Conservation (phyloP, 2,329 filamentous ascomycete species). For the Beauveria sp. region DNA sequence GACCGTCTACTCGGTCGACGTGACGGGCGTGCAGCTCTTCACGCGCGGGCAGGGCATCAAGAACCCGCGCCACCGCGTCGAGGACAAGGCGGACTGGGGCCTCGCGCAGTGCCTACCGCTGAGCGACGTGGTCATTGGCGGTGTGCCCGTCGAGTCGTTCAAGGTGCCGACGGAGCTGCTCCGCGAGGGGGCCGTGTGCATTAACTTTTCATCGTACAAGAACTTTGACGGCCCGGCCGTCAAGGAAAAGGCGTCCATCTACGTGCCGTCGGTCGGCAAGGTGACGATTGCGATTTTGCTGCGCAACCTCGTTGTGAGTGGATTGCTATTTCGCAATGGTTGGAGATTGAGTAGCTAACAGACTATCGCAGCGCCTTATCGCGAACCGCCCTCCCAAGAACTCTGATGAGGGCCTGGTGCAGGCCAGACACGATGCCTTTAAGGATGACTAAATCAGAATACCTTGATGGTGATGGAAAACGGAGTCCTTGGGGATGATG, state of each 20-base stretch:
- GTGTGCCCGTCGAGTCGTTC: conserved; percentile 80
- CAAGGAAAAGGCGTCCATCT: conserved; percentile 94
- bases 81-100: conserved; percentile 71
- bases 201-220: conserved; percentile 94
- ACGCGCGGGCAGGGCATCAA: conserved; percentile 82
- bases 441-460: conserved; percentile 25
- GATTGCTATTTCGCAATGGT: neutral
- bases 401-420: conserved; percentile 25
- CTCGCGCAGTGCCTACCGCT: conserved; percentile 75
- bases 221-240: conserved; percentile 82
- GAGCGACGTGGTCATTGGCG: conserved; percentile 91
- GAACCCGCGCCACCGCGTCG: conserved; percentile 77
- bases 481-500: conserved; percentile 31
- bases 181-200: conserved; percentile 89
- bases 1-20: conserved; percentile 88
- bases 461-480: too few relatives aligned
- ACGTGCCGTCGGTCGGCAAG: conserved; percentile 94
- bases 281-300: conserved; percentile 90
- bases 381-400: conserved; percentile 39
- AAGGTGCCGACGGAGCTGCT: conserved; percentile 82
- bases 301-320: conserved; percentile 75
- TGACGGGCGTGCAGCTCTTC: conserved; percentile 87
- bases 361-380: conserved; percentile 37
- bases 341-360: neutral
- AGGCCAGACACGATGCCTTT: conserved; percentile 36